Conservation (phyloP, 2,329 filamentous ascomycete species). For the Botrytis deweyae region DNA sequence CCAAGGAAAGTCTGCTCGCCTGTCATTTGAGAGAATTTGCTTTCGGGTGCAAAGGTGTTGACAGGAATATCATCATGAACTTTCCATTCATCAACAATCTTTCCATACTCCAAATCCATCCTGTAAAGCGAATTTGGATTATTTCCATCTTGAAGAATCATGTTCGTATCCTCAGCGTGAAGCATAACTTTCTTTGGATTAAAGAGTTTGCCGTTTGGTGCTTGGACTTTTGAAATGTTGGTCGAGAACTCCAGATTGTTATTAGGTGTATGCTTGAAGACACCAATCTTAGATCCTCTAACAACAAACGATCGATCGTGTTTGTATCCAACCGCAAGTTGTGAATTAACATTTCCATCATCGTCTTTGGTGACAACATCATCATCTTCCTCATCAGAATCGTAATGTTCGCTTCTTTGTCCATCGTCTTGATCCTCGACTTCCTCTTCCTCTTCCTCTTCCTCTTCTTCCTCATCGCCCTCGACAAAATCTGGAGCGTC, state of each 20-base stretch:
- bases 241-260: conserved; percentile 95
- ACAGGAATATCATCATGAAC: conserved; percentile 95
- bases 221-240: conserved; percentile 94
- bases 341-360: conserved; percentile 86
- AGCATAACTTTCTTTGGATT: conserved; percentile 69
- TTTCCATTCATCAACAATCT: conserved; percentile 98
- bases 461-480: conserved; percentile 47
- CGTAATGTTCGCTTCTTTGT: conserved; percentile 70
- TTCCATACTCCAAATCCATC: conserved; percentile 97
- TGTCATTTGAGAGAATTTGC: conserved; percentile 98
- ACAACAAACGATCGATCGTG: conserved; percentile 97
- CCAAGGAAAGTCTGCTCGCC: conserved; percentile 93
- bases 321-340: conserved; percentile 94
- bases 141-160: conserved; percentile 43
- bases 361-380: conserved; percentile 66
- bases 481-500: conserved; percentile 60
- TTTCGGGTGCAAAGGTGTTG: conserved; percentile 88
- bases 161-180: conserved; percentile 40
- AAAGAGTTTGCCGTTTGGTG: conserved; percentile 82
- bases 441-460: conserved; percentile 52
- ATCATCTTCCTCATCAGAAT: conserved; percentile 76
- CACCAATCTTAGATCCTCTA: conserved; percentile 94
- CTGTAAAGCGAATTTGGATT: conserved; percentile 91
- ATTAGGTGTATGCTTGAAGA: conserved; percentile 94
- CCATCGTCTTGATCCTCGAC: conserved; percentile 62